Base-by-base conservation (phyloP, 1,139 yeast genomes). In the Tardiomyces depauwii region DNA sequence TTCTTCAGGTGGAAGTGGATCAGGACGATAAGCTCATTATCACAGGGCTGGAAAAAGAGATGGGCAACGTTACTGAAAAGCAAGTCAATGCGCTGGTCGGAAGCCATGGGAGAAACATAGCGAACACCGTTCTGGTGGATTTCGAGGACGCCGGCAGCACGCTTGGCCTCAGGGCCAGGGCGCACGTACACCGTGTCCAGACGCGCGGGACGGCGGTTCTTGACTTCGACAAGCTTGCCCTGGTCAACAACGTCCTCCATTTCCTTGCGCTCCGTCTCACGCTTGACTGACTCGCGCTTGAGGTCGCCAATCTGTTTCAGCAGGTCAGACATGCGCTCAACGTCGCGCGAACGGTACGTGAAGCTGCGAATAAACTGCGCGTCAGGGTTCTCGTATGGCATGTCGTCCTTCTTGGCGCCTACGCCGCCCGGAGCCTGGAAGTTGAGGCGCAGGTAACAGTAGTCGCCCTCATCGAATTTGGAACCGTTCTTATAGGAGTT, bases 101-200 rank as follows among this genome's bases (percentile, higher is more conserved):
- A 70, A 2, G 95, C 82, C 63, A 86, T 95, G 2, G 72, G 71
- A 2, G 95, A 82, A 62, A 86, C 95, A 65, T 91, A 91, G 59
- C 97, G 77, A 53, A 93, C 76, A 76, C 98, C 98, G 63, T 91
- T 93, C 61, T 88, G 95, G 65, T 91, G 98, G 52, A 91, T 87
- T 54, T 87, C 88, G 49, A 91, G 76, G 16, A 82, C 77, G 33
- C 98, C 97, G 16, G 96, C 93, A 38, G 84, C 80, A 64, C 96
- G 86, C 65, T 89, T 93, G 28, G 96, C 84, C 62, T 91, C 98
- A 1, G 96, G 96, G 47, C 91, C 88, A 38, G 98, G 98, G 62
- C 98, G 81, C 41, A 89, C 82, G 63, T 82, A 88, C 2, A 91
- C 91, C 52, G 84, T 82, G 51, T 89, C 97, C 53, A 91, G 71